Percentiles rank a stretch among this genome's conserved stretches.
These are phyloP conservation scores for Fusarium coffeatum DNA, from an alignment of 2,329 filamentous ascomycete genomes.

Conservation along the genomic window DNA sequence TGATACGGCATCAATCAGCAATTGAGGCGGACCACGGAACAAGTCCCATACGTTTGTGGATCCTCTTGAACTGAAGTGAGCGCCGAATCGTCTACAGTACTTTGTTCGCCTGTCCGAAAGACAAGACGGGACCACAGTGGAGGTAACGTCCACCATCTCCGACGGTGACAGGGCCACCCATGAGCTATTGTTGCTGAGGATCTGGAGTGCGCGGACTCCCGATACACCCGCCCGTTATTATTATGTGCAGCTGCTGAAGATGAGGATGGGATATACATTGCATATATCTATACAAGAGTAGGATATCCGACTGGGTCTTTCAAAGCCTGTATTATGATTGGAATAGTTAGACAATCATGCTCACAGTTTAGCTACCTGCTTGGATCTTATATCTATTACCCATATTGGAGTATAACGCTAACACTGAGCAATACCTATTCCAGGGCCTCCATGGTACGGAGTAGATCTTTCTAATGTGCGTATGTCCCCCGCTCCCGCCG, in stretches of 20 bases:
- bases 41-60: constrained; percentile 26
- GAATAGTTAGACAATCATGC: background rate
- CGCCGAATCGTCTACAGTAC: constrained; percentile 13
- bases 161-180: constrained; percentile 30
- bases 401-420: background rate
- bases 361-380: background rate
- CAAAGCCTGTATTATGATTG: background rate
- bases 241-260: constrained; percentile 4
- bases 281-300: background rate
- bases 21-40: constrained; percentile 19
- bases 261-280: background rate
- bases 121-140: constrained; percentile 38
- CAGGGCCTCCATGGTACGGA: background rate
- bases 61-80: constrained; percentile 25
- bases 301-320: background rate
- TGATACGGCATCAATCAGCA: constrained; percentile 41
- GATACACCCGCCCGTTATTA: constrained; percentile 35
- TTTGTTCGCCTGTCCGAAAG: constrained; percentile 6
- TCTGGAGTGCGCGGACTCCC: constrained; percentile 38
- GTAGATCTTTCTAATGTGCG: constrained; percentile 28
- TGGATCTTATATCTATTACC: background rate
- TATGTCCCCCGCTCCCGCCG: constrained; percentile 36
- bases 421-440: background rate
- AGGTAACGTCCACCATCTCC: constrained; percentile 43
- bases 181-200: constrained; percentile 33